Percentiles rank a stretch among this genome's conserved stretches.
These are phyloP conservation scores for Podospora appendiculata DNA, from an alignment of 495 filamentous ascomycete species.

Conservation along the genomic window DNA sequence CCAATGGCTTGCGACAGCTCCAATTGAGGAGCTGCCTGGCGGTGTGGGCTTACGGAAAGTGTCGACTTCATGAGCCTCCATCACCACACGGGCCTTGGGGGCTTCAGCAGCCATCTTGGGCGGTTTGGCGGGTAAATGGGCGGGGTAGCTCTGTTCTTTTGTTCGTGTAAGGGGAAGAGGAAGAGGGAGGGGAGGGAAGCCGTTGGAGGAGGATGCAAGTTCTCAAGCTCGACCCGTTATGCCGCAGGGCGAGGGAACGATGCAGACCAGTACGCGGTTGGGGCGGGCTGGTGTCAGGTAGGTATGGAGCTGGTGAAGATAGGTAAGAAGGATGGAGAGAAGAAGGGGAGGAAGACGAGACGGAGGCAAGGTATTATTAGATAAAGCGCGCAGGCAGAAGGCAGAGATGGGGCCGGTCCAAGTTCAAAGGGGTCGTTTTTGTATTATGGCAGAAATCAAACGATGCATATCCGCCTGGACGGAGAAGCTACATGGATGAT, in stretches of 20 bases:
- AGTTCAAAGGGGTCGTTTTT: conserved; percentile 13
- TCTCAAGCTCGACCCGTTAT: too few species aligned
- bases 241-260: too few species aligned
- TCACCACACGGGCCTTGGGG: conserved; percentile 60
- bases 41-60: conserved; percentile 53
- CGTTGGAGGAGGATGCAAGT: too few species aligned
- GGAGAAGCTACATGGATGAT: conserved; percentile 17
- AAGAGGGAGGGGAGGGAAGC: too few species aligned
- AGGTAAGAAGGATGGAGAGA: background rate
- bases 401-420: background rate
- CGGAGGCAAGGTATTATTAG: too few species aligned
- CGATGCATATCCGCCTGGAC: conserved; percentile 18
- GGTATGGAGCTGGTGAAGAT: too few species aligned
- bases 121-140: conserved; percentile 19
- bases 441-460: conserved; percentile 20
- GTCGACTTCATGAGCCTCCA: conserved; percentile 78
- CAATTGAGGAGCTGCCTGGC: conserved; percentile 8
- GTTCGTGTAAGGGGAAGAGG: too few species aligned
- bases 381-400: background rate
- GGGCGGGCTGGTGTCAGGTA: too few species aligned
- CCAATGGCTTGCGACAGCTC: background rate
- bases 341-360: background rate
- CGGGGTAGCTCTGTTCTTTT: conserved; percentile 3
- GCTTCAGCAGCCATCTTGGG: conserved; percentile 59
- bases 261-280: too few species aligned